Evolutionary conservation across 164 flowering plant genomes (phyloP).

Genomic region (Taxillus chinensis): DNA sequence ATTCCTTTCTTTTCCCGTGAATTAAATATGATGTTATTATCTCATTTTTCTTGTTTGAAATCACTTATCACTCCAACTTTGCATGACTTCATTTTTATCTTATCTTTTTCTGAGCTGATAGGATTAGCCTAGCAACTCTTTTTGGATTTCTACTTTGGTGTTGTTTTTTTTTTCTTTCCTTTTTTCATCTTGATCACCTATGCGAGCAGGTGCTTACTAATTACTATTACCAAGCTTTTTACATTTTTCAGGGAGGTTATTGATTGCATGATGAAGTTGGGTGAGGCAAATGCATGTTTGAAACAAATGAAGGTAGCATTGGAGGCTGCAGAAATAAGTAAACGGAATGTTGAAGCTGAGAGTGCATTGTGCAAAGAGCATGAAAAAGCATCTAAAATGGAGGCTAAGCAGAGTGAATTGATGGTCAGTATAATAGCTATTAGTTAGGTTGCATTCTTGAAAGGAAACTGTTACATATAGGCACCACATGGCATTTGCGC

Average conservation of each 20-base stretch:
- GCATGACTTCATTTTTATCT: too few relatives aligned
- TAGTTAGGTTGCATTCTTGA: not conserved
- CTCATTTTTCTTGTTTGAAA: too few relatives aligned
- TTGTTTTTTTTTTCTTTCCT: not conserved
- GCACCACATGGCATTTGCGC: too few relatives aligned
- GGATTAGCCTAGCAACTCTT: too few relatives aligned
- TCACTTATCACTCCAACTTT: too few relatives aligned
- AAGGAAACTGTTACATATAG: too few relatives aligned
- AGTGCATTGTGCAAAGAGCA: constrained; percentile 51
- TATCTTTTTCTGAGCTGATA: too few relatives aligned
- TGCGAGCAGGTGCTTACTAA: not conserved
- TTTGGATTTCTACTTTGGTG: too few relatives aligned
- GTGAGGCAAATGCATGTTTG: constrained; percentile 58
- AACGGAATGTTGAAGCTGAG: constrained; percentile 62
- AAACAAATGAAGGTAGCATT: constrained; percentile 71
- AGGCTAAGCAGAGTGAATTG: constrained; percentile 47
- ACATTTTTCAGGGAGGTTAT: constrained; percentile 56
- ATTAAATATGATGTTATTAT: too few relatives aligned
- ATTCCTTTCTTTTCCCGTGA: too few relatives aligned
- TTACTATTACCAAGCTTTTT: too few relatives aligned
- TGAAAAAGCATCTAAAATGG: constrained; percentile 37
- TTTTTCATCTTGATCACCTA: not conserved
- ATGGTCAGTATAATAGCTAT: constrained; percentile 33
- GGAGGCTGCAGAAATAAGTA: constrained; percentile 50
- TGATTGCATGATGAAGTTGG: constrained; percentile 53